phyloP scores from a whole-genome alignment of 1,284 basidiomycete genomes.

The Pholiota adiposa region DNA sequence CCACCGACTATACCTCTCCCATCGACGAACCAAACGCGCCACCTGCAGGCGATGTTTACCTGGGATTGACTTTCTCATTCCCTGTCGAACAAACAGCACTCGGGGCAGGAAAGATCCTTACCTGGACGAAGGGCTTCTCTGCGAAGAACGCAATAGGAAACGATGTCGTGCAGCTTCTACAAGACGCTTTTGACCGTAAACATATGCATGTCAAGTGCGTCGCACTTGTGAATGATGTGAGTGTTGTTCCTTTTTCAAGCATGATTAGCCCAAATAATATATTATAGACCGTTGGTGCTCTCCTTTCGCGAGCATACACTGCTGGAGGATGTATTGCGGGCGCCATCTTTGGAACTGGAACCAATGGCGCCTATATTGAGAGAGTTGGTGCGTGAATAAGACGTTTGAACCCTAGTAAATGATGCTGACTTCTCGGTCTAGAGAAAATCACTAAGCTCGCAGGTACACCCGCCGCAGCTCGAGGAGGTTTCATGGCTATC shows the following conservation, averaged over 20 bases:
- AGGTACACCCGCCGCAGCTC: conserved; percentile 57
- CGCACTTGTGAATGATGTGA: conserved; percentile 94
- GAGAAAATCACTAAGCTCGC: conserved; percentile 84
- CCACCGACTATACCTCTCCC: conserved; percentile 38
- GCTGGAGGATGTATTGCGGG: conserved; percentile 89
- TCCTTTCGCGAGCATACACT: conserved; percentile 92
- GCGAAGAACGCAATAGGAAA: conserved; percentile 91
- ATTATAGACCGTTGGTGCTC: conserved; percentile 87
- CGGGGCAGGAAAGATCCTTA: conserved; percentile 86
- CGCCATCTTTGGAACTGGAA: conserved; percentile 97
- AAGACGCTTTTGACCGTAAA: conserved; percentile 93
- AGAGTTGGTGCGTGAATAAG: conserved; percentile 55
- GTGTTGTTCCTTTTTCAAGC: conserved; percentile 29
- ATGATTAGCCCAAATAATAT: conserved; percentile 8
- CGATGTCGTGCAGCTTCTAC: conserved; percentile 91
- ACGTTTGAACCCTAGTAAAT: neutral
- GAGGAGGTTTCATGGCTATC: conserved; percentile 87
- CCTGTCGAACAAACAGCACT: conserved; percentile 97
- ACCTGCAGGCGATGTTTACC: conserved; percentile 57
- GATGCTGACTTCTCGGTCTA: conserved; percentile 23
- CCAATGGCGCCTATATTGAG: conserved; percentile 97
- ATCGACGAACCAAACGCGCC: conserved; percentile 23
- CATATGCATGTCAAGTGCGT: conserved; percentile 94
- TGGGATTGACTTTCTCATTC: conserved; percentile 96
- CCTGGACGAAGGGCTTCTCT: conserved; percentile 97